Percentiles rank a stretch among this genome's conserved stretches.
Conservation (phyloP, 2,329 filamentous ascomycete genomes). For the Akanthomyces uredinophilus region DNA sequence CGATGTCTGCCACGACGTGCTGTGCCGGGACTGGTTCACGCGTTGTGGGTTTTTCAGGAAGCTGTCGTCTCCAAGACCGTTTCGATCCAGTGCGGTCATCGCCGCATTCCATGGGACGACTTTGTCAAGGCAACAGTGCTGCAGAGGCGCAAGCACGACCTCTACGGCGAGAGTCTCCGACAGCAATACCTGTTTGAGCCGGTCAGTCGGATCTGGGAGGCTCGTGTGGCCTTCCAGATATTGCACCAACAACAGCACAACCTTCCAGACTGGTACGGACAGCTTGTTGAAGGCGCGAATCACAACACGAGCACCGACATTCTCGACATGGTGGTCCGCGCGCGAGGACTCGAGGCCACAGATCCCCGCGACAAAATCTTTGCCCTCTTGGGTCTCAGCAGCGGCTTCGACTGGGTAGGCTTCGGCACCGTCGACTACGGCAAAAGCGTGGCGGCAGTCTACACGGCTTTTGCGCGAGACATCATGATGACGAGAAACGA, state of each 20-base stretch:
- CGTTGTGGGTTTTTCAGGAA: constrained; percentile 10
- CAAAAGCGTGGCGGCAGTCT: background rate
- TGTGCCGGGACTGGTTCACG: constrained; percentile 3
- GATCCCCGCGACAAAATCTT: constrained; percentile 7
- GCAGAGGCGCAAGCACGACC: background rate
- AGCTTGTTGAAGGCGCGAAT: too few species aligned
- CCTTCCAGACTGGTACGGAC: too few species aligned
- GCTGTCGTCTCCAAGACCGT: constrained; percentile 8
- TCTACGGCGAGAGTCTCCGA: background rate
- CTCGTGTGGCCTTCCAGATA: constrained; percentile 2
- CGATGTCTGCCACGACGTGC: constrained; percentile 5
- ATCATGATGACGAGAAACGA: background rate
- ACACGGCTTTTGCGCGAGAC: background rate
- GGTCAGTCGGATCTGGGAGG: constrained; percentile 6
- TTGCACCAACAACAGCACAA: background rate
- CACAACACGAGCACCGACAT: background rate
- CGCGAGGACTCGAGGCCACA: background rate
- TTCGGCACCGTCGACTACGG: constrained; percentile 9
- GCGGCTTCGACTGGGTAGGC: constrained; percentile 4
- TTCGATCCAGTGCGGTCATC: constrained; percentile 3
- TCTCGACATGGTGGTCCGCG: constrained; percentile 5
- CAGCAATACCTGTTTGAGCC: constrained; percentile 1
- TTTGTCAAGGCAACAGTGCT: constrained; percentile 2
- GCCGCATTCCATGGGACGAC: constrained; percentile 8
- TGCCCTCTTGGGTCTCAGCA: constrained; percentile 7